Conservation (phyloP, 2,329 filamentous ascomycete species). For the Daldinia sp. region DNA sequence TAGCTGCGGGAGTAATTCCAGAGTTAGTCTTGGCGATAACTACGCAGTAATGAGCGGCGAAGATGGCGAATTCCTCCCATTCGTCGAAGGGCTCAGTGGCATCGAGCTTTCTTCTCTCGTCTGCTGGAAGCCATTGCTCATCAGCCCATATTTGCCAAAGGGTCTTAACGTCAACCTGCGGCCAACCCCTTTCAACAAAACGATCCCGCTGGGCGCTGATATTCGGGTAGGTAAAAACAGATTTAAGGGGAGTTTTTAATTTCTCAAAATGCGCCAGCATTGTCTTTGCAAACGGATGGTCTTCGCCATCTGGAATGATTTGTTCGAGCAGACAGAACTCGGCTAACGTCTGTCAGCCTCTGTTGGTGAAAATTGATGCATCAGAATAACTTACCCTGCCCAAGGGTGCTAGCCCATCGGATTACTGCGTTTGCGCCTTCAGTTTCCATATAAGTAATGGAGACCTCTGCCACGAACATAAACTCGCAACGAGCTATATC, state of each 20-base stretch:
- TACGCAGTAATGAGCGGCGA: slow-evolving; percentile 84
- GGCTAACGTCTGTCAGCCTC: slow-evolving; percentile 54
- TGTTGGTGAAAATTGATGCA: background rate
- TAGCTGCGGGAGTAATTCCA: background rate
- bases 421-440: slow-evolving; percentile 77
- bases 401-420: slow-evolving; percentile 76
- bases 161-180: slow-evolving; percentile 66
- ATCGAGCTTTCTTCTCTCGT: slow-evolving; percentile 71
- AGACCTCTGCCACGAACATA: slow-evolving; percentile 88
- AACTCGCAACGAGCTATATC: slow-evolving; percentile 67
- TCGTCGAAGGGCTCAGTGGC: slow-evolving; percentile 87
- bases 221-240: slow-evolving; percentile 74
- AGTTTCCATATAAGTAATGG: slow-evolving; percentile 87
- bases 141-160: slow-evolving; percentile 87
- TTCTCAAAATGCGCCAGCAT: slow-evolving; percentile 89
- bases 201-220: slow-evolving; percentile 71
- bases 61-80: slow-evolving; percentile 93
- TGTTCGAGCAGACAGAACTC: slow-evolving; percentile 90
- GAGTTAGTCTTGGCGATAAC: slow-evolving; percentile 65
- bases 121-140: slow-evolving; percentile 66
- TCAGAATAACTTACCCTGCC: slow-evolving; percentile 62
- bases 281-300: slow-evolving; percentile 84
- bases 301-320: slow-evolving; percentile 77
- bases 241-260: slow-evolving; percentile 78
- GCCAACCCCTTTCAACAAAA: slow-evolving; percentile 76